Base-by-base conservation (phyloP, 225 moss, liverwort and hornwort genomes). In the Pseudoscleropodium purum region DNA sequence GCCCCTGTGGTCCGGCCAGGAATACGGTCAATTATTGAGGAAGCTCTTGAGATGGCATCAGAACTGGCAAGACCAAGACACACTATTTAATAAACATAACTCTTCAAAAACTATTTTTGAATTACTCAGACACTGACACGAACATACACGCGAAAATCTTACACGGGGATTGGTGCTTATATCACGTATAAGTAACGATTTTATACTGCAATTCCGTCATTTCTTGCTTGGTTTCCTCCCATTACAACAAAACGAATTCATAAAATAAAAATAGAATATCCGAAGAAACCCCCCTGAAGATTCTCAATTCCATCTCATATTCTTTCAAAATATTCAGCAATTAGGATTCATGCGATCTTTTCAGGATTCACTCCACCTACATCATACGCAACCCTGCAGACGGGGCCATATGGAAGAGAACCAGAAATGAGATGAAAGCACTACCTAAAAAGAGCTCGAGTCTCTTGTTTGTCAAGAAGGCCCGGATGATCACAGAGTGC, bases 1-100 rank as follows among this genome's bases (percentile, higher is more conserved):
- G 99, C 99, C 89, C 99, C 99, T 67, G 97, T 97, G 81, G 97
- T 94, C 87, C 92, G 93, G 74, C 92, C 91, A 80, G 99, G 99
- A 90, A 99, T 97, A 76, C 91, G 93, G 60, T 95, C 94, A 72
- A 97, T 85, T 87, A 99, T 96, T 59, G 88, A 89, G 69, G 91
- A 94, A 87, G 99, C 99, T 90, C 99, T 96, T 79, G 94, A 87
- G 86, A 99, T 96, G 81, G 99, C 92, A 92, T 99, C 99, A 81
- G 97, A 83, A 94, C 99, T 99, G 91, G 51, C 86, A 93, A 85
- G 87, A 79, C 62, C 73, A 89, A 83, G 67, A 90, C 57, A 88
- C 54, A 52, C 51, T 43, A 84, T 56, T 91, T 79, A 88, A 61
- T 79, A n/a, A 64, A 86, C 33, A 81, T 56, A 41, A 64, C 56